A percentile compares a stretch with the other conserved stretches of the same genome.
phyloP scores from a whole-genome alignment of 768 basidiomycete species.

The Termitomyces sp. region DNA sequence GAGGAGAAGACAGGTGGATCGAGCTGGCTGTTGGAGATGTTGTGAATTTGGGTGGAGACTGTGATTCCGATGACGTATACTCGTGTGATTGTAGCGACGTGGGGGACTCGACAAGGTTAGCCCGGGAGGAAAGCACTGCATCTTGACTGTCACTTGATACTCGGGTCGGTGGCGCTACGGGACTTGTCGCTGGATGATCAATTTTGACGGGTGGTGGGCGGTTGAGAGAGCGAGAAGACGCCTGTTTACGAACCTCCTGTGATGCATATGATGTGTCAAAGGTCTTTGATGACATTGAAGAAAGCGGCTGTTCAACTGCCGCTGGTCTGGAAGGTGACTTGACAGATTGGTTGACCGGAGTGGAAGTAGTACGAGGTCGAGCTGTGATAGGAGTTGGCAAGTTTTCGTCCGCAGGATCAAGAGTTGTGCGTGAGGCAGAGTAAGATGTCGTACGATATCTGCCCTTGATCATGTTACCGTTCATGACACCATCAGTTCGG shows the following conservation, averaged over 20 bases:
- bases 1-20: conserved; percentile 10
- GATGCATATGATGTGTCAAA: conserved; percentile 20
- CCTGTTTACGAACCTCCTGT: conserved; percentile 25
- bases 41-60: conserved; percentile 9
- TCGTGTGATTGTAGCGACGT: conserved; percentile 29
- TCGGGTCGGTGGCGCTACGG: conserved; percentile 8
- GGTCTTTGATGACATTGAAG: conserved; percentile 13
- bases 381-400: conserved; percentile 16
- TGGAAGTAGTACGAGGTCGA: conserved; percentile 10
- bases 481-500: conserved; percentile 15
- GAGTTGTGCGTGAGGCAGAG: conserved; percentile 9
- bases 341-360: conserved; percentile 5
- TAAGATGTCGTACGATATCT: conserved; percentile 18
- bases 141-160: conserved; percentile 14
- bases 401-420: conserved; percentile 13
- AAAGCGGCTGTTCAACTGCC: conserved; percentile 15
- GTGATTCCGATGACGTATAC: conserved; percentile 10
- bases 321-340: conserved; percentile 9
- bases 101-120: conserved; percentile 41
- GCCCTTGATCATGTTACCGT: conserved; percentile 9
- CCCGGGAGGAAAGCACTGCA: conserved; percentile 13
- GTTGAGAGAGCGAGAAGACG: conserved; percentile 31
- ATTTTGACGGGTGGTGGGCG: conserved; percentile 20
- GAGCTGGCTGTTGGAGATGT: conserved; percentile 14
- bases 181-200: conserved; percentile 22